Base-by-base conservation (phyloP, 805 yeast species). In the Allodekkera sacchari region DNA sequence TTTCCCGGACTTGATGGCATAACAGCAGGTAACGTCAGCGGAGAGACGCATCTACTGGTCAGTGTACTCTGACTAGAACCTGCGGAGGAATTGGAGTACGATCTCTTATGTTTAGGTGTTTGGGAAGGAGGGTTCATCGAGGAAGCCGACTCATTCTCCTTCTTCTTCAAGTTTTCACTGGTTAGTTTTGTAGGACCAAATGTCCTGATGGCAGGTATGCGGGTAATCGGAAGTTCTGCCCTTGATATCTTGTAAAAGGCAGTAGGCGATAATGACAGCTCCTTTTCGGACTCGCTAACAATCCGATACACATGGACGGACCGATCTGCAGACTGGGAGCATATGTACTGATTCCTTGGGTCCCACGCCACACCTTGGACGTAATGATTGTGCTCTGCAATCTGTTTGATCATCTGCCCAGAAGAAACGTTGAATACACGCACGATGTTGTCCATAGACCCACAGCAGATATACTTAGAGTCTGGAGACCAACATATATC, bases 341-440 rank as follows among this genome's bases (percentile, higher is more conserved):
- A 84, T 5, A 92, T 55, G 43, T 56, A 84, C 52, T 80, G 74
- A 40, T 80, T 76, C 33, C 63, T 51, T 6, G 98, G 98, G 52
- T 92, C 98, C 97, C 97, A 92, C 0, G 81, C 66, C 5, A 92
- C 89, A 3, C 99, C 99, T 56, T 92, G 99, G 3, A 92, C 94
- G 45, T 84, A 89, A 53, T 88, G 95, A 28, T 64, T 63, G 55
- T 92, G 97, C 36, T 82, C 84, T 5, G 73, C 72, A 37, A 78
- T 63, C 42, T 74, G 79, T 18, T 63, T 53, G 1, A 80, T 61
- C 42, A 75, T 69, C 19, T 62, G 59, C 0, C 89, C 92, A 2
- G 66, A 66, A 1, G 52, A 47, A 4, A 70, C 72, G 39, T 69
- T 68, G 46, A 77, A 84, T 0, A 89, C 66, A 28, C 95, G 63